Evolutionary conservation across 2,329 filamentous ascomycete species (phyloP).

Genomic region (Xylaria sp.): DNA sequence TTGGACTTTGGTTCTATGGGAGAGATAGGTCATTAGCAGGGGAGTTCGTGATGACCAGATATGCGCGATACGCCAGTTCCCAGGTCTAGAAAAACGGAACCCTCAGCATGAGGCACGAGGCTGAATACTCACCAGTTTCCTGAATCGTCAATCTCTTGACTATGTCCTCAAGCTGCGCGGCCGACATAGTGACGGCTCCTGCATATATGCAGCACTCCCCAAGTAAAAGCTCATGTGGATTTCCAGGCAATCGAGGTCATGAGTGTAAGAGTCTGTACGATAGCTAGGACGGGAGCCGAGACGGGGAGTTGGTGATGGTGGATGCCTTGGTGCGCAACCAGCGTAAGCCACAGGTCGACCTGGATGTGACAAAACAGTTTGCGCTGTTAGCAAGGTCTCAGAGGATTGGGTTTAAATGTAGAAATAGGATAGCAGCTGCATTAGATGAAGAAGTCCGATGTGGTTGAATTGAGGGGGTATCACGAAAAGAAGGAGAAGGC

Average conservation of each 20-base stretch:
- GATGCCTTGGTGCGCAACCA: not conserved
- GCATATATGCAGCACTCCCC: slow-evolving; percentile 42
- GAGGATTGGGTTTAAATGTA: not conserved
- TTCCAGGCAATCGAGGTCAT: not conserved
- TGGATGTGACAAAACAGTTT: slow-evolving; percentile 13
- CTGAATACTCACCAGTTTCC: slow-evolving; percentile 63
- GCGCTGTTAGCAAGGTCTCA: not conserved
- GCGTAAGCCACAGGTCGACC: not conserved
- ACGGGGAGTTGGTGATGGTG: slow-evolving; percentile 8
- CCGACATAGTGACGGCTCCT: slow-evolving; percentile 69
- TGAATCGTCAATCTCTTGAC: slow-evolving; percentile 68
- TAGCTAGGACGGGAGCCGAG: not conserved
- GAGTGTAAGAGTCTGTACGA: not conserved
- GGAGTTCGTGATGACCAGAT: not conserved
- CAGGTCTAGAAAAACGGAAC: not conserved
- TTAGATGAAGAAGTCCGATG: slow-evolving; percentile 32
- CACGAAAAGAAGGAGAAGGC: slow-evolving; percentile 41
- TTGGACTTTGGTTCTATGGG: slow-evolving; percentile 80
- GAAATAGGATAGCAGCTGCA: slow-evolving; percentile 16
- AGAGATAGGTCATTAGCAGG: slow-evolving; percentile 19
- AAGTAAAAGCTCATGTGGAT: slow-evolving; percentile 25
- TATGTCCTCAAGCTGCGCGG: slow-evolving; percentile 70
- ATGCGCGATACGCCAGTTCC: not conserved
- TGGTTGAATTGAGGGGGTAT: slow-evolving; percentile 43
- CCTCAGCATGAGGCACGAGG: slow-evolving; percentile 16